Evolutionary conservation across 768 basidiomycete species (phyloP), one percentile per base, ranked within the genome.

Genomic region (Grammothele lineata): DNA sequence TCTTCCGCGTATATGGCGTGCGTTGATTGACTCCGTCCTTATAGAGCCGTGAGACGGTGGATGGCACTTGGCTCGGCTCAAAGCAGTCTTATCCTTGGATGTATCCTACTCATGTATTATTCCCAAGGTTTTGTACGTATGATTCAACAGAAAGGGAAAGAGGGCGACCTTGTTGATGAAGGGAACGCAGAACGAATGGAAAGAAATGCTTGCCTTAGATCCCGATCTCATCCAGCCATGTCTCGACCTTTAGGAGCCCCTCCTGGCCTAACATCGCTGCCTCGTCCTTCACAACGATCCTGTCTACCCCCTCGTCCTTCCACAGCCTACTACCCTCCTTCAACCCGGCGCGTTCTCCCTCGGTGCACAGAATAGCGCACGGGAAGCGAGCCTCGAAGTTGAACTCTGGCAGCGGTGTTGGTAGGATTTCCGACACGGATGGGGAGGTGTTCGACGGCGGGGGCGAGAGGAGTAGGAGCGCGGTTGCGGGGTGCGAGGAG

Each of bases 371-470:
- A 27, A 85, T 65, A 0, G 74, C 77, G 40, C 85, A 71, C 0
- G 83, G 83, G 56, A 85, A 85, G 40, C 68, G 68, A 0, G 78
- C 76, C 55, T 84, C 83, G 53, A 74, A 85, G 48, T 74, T 62
- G 56, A 85, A 85, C 52, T 83, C 79, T 7, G 61, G 50, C 18
- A 78, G 56, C 17, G 62, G 59, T 0, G 66, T 68, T 0, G 71
- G 68, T 5, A 75, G 67, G 23, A 56, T 43, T 26, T 30, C 43
- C n/a, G 42, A 18, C 11, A 51, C 54, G 2, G 61, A 41, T 17
- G 76, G 57, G 1, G 63, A 59, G 7, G 59, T 54, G 44, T 77
- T 73, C 34, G 71, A 68, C 9, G 67, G 39, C 1, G 79, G 80
- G 8, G 78, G 80, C 19, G 76, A 75, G 25, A 83, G 72, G n/a